A percentile compares a stretch with the other conserved stretches of the same genome.
These are phyloP conservation scores for Silene uniflora DNA, from an alignment of 148 eudicot species.

Conservation along the genomic window DNA sequence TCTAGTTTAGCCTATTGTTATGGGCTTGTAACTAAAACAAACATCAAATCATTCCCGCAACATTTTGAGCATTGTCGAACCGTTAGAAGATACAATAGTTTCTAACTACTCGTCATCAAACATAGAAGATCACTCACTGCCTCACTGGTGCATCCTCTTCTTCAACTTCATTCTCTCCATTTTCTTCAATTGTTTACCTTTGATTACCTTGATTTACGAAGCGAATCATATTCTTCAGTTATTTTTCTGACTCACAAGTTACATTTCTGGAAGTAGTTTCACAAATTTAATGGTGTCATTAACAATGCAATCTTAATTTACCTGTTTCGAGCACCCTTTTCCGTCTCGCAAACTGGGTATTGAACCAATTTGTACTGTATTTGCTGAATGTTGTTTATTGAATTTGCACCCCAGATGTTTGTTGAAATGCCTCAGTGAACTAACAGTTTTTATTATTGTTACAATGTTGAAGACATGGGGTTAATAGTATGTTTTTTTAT, in stretches of 20 bases:
- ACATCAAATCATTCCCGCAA: too few relatives aligned
- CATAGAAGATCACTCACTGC: too few relatives aligned
- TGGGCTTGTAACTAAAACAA: too few relatives aligned
- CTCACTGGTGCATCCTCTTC: not conserved
- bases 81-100: too few relatives aligned
- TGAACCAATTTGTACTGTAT: not conserved
- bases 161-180: not conserved
- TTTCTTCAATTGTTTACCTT: not conserved
- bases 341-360: not conserved
- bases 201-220: not conserved
- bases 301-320: not conserved
- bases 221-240: not conserved
- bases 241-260: not conserved
- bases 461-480: too few relatives aligned
- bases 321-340: not conserved
- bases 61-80: too few relatives aligned
- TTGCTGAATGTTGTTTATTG: not conserved
- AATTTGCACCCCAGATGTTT: conserved; percentile 21
- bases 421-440: conserved; percentile 19
- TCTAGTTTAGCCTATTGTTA: too few relatives aligned
- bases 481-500: not conserved
- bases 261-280: too few relatives aligned
- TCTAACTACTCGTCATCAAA: too few relatives aligned
- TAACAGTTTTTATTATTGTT: not conserved
- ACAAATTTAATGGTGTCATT: not conserved